Evolutionary conservation across 768 basidiomycete species (phyloP), one percentile per base, ranked within the genome.

Genomic region (Lyophyllum shimeji): DNA sequence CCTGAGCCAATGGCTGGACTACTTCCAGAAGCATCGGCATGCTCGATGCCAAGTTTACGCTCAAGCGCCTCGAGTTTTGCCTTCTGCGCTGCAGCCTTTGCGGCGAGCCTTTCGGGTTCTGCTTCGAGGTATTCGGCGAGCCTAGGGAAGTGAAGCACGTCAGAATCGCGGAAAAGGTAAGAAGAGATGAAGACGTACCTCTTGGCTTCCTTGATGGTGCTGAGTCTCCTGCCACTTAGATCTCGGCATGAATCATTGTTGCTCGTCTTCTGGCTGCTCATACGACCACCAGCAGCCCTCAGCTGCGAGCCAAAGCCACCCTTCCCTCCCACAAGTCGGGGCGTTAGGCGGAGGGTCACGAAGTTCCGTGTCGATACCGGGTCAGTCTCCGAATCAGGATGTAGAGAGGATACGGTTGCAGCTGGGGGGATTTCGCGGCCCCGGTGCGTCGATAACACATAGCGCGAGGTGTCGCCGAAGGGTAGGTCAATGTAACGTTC

Each of bases 231-330:
- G 1, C 96, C 96, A 56, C 82, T 94, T 34, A 99, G 79, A 67
- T 98, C 97, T 46, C 97, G 76, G 69, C 95, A 97, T 7, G 91
- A 92, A 68, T 98, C 95, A 59, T 95, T 95, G 70, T 95, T 95
- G 71, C 80, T 95, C 21, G 93, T 94, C 78, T 94, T 94, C 76
- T 95, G 93, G 63, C 88, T 90, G 66, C 90, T 93, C 97, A 99
- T 99, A 29, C 96, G 83, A 12, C 97, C 96, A 61, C 97, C 97
- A 13, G 96, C 96, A 0, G 97, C 96, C 69, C 97, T 83, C 61
- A 99, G 79, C 76, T 98, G 95, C 17, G 90, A 92, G 3, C 97
- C 97, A 66, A 99, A 98, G 31, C 96, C 97, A 69, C 97, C 96
- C 73, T 98, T 99, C 18, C 97, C 97, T 47, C 96, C 96, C 2